phyloP scores from a whole-genome alignment of 106 monocot species.

The Platanthera zijinensis region DNA sequence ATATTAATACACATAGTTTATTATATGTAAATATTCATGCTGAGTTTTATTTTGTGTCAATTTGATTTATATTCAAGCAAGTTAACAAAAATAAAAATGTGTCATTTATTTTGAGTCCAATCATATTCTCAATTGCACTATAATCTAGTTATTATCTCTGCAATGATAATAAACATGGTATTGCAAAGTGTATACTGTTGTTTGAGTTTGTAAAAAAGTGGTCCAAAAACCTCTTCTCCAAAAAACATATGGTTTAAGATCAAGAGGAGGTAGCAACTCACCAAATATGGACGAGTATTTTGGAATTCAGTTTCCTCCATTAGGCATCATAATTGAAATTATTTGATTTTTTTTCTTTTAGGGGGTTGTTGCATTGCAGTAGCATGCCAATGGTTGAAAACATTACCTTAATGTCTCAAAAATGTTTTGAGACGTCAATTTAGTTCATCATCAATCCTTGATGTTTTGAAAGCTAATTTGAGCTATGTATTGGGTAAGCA shows the following conservation, averaged over 20 bases:
- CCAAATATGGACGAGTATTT: not conserved
- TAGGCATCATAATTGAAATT: not conserved
- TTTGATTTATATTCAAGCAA: too few species aligned
- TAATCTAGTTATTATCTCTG: too few species aligned
- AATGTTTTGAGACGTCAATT: not conserved
- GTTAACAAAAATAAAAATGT: too few species aligned
- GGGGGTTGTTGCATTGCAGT: not conserved
- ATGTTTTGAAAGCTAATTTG: not conserved
- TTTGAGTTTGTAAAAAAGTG: not conserved
- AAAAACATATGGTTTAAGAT: not conserved
- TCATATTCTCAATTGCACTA: too few species aligned
- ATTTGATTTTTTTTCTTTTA: not conserved
- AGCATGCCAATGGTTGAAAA: not conserved
- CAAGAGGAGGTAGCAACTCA: not conserved
- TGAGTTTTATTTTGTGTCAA: too few species aligned
- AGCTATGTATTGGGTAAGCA: not conserved
- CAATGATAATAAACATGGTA: not conserved
- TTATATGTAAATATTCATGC: too few species aligned
- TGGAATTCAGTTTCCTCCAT: not conserved
- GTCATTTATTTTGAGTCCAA: too few species aligned
- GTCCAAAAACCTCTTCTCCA: not conserved
- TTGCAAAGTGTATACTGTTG: not conserved
- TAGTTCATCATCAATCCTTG: not conserved
- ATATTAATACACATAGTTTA: too few species aligned
- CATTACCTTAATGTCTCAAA: not conserved